These are phyloP conservation scores for Puccinia novopanici DNA, from an alignment of 1,284 basidiomycete genomes.

Conservation along the genomic window DNA sequence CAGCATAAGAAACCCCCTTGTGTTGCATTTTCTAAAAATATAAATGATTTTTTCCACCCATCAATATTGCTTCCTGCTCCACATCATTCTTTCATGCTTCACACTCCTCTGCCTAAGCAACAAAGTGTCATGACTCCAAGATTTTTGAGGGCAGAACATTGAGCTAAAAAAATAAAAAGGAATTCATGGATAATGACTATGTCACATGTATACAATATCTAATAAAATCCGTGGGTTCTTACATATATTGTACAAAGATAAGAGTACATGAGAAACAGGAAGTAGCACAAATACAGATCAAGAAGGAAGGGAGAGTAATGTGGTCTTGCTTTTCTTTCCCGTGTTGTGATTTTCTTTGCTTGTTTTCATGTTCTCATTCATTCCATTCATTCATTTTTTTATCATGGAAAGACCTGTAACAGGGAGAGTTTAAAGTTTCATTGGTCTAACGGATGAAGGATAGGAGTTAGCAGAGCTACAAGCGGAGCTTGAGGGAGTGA, in stretches of 20 bases:
- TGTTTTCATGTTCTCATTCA: not conserved
- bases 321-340: not conserved
- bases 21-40: too few relatives aligned
- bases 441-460: slow-evolving; percentile 7
- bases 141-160: too few relatives aligned
- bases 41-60: too few relatives aligned
- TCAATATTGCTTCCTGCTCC: too few relatives aligned
- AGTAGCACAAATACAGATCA: not conserved
- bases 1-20: too few relatives aligned
- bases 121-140: too few relatives aligned
- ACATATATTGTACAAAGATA: not conserved
- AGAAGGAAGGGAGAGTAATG: not conserved
- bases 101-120: too few relatives aligned
- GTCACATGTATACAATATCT: too few relatives aligned
- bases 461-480: not conserved
- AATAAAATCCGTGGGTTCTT: too few relatives aligned
- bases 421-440: slow-evolving; percentile 3
- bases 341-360: not conserved
- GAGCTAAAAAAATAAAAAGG: too few relatives aligned
- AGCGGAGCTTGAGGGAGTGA: not conserved
- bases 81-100: too few relatives aligned
- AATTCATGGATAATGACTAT: too few relatives aligned
- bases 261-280: not conserved
- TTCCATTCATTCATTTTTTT: not conserved
- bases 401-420: not conserved